Evolutionary conservation across 1,284 basidiomycete species (phyloP), one percentile per base, ranked within the genome.

Genomic region (Chondrostereum purpureum): DNA sequence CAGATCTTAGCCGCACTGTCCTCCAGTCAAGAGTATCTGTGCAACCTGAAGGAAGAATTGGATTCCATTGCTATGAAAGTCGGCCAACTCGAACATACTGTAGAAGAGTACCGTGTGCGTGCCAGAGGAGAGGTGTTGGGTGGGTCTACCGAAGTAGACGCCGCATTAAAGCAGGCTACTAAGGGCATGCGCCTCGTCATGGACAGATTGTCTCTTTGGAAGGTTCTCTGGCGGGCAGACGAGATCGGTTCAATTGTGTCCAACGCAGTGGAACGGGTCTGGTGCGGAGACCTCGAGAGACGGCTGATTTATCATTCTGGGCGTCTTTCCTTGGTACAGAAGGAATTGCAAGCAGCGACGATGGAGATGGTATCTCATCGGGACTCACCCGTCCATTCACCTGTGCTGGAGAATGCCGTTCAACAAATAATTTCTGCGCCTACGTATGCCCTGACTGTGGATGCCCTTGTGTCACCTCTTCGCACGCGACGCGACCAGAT

Each of bases 291-390:
- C 3, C 67, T 92, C 10, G 83, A 90, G 57, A 68, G 72, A 50
- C 72, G 79, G 86, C 70, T 91, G 24, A 71, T 84, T 14, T 77
- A 80, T 51, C 80, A 88, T 51, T 74, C 83, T 1, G 89, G 87
- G 12, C 69, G 75, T 42, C 65, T 89, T n/a, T 62, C 75, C n/a
- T 62, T 65, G 20, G 57, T 78, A 2, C 84, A 88, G 61, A 51
- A 62, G 2, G 53, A 66, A 1, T 59, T 85, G 10, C 68, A 74
- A 1, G 51, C 55, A 17, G 61, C 69, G 20, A 72, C 75, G 3
- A 69, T 74, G 22, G 44, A 50, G 2, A 60, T 78, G 18, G n/a
- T 45, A 10, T 37, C 27, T 39, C 38, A 21, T 38, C 41, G 8
- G 4, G 19, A 13, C 23, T 41, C 64, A 12, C 52, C 63, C 5